phyloP scores from a whole-genome alignment of 108 stramenopile species.

The Cyclostephanos tholiformis region DNA sequence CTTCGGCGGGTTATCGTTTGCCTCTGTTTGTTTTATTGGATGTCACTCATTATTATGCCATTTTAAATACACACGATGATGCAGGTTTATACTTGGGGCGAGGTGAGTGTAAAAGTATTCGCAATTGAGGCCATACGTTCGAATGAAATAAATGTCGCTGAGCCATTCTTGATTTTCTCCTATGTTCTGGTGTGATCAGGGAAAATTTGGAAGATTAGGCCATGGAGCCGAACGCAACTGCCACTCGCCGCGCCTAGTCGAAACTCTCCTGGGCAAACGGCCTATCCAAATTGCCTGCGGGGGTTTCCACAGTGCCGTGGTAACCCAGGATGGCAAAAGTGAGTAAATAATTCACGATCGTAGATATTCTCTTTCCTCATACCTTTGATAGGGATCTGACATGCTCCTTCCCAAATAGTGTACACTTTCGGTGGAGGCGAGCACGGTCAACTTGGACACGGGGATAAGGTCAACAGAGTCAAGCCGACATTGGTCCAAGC shows the following conservation, averaged over 20 bases:
- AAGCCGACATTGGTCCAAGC: slow-evolving; percentile 85
- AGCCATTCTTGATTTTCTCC: not conserved
- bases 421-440: slow-evolving; percentile 92
- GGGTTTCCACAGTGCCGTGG: slow-evolving; percentile 90
- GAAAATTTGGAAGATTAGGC: slow-evolving; percentile 94
- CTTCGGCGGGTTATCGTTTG: not conserved
- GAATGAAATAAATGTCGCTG: not conserved
- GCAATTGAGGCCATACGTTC: too few relatives aligned
- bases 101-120: slow-evolving; percentile 31
- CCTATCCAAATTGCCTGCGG: slow-evolving; percentile 86
- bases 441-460: slow-evolving; percentile 92
- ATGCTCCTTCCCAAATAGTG: not conserved
- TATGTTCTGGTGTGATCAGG: slow-evolving; percentile 28
- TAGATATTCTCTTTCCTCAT: not conserved
- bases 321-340: slow-evolving; percentile 84
- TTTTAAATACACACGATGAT: not conserved
- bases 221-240: slow-evolving; percentile 91
- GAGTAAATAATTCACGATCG: not conserved
- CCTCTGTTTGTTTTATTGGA: not conserved
- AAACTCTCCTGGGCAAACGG: slow-evolving; percentile 75
- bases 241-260: slow-evolving; percentile 81
- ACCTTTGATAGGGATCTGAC: too few relatives aligned
- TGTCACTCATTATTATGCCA: not conserved
- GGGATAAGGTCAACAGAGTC: slow-evolving; percentile 89
- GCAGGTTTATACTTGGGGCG: slow-evolving; percentile 79